These are phyloP conservation scores for Malus orientalis DNA, from an alignment of 306 rosid genomes.

Conservation along the genomic window DNA sequence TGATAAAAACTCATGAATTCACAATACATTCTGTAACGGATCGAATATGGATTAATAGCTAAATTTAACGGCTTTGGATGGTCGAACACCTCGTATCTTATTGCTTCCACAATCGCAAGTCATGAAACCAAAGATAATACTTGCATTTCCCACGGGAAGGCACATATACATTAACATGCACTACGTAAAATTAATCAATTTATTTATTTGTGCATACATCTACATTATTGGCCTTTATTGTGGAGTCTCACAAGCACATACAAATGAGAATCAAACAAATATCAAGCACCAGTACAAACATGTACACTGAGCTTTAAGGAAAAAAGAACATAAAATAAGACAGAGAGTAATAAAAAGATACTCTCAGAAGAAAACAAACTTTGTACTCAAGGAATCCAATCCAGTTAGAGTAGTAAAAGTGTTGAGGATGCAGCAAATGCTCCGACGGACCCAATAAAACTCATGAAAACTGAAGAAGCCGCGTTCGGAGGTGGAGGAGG, in stretches of 20 bases:
- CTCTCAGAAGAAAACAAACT: neutral
- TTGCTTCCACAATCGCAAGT: neutral
- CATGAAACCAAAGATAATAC: neutral
- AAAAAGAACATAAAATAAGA: conserved; percentile 1
- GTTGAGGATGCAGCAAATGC: conserved; percentile 56
- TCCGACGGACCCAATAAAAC: conserved; percentile 46
- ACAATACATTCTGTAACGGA: neutral
- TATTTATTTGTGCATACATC: conserved; percentile 22
- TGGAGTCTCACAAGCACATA: conserved; percentile 17
- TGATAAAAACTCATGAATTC: too few species aligned
- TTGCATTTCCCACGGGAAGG: neutral
- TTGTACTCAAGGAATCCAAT: conserved; percentile 10
- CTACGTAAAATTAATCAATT: conserved; percentile 16
- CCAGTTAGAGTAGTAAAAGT: conserved; percentile 29
- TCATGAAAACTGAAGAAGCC: conserved; percentile 44
- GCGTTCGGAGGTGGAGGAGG: conserved; percentile 44
- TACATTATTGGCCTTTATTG: conserved; percentile 16
- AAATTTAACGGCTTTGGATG: neutral
- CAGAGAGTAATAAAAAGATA: neutral
- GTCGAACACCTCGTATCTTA: neutral
- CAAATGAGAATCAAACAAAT: conserved; percentile 23
- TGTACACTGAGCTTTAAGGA: conserved; percentile 23
- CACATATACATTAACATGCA: neutral
- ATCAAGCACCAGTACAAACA: conserved; percentile 24
- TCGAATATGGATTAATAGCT: neutral